phyloP scores from a whole-genome alignment of 2,329 filamentous ascomycete species.

The Periconia digitata region DNA sequence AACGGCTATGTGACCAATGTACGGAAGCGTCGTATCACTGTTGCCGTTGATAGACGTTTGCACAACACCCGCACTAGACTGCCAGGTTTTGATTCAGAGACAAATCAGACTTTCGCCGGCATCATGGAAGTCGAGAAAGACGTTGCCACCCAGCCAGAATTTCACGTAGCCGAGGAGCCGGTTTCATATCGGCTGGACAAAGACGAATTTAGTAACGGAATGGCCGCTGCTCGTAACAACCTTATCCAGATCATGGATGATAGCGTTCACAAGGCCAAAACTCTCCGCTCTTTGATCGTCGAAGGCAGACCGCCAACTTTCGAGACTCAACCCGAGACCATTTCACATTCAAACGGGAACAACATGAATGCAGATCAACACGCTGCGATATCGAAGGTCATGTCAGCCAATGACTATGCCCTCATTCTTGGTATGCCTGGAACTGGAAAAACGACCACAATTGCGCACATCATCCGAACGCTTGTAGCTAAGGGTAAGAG shows the following conservation, averaged over 20 bases:
- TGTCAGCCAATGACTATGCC: slow-evolving; percentile 93
- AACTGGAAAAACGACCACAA: slow-evolving; percentile 97
- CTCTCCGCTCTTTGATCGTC: slow-evolving; percentile 78
- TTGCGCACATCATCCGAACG: slow-evolving; percentile 93
- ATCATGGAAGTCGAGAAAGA: slow-evolving; percentile 81
- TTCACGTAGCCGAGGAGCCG: slow-evolving; percentile 53
- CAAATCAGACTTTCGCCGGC: slow-evolving; percentile 84
- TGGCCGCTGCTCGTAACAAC: slow-evolving; percentile 93
- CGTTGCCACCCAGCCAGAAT: slow-evolving; percentile 32
- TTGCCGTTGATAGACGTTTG: slow-evolving; percentile 86
- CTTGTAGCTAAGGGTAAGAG: slow-evolving; percentile 88
- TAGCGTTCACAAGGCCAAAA: slow-evolving; percentile 66
- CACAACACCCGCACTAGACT: slow-evolving; percentile 81
- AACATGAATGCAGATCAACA: slow-evolving; percentile 86
- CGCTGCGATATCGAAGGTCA: slow-evolving; percentile 87
- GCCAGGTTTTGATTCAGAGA: slow-evolving; percentile 71
- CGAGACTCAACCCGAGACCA: slow-evolving; percentile 64
- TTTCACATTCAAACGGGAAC: slow-evolving; percentile 62
- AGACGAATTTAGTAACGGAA: slow-evolving; percentile 97
- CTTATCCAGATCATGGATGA: slow-evolving; percentile 89
- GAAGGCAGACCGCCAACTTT: slow-evolving; percentile 75
- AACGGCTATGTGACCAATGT: slow-evolving; percentile 87
- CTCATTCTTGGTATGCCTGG: slow-evolving; percentile 98
- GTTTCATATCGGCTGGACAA: slow-evolving; percentile 87
- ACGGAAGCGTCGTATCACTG: slow-evolving; percentile 73